Evolutionary conservation across 2,329 filamentous ascomycete species (phyloP).

Genomic region (Gyromitra esculenta): DNA sequence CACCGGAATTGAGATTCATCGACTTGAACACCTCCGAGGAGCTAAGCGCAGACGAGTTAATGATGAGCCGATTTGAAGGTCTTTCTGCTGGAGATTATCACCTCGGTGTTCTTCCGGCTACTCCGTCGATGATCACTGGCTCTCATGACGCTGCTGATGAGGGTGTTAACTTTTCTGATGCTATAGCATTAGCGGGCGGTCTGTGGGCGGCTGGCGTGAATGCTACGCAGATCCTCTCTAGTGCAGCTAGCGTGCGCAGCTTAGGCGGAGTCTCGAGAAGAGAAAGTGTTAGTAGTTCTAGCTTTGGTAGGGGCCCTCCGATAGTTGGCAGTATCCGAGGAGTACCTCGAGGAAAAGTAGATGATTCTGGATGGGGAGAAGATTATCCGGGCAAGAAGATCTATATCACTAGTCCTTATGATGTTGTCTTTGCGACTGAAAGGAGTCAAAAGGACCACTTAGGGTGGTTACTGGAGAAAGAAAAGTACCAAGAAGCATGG

Average conservation of each 20-base stretch:
- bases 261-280: constrained; percentile 47
- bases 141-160: constrained; percentile 65
- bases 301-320: constrained; percentile 35
- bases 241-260: constrained; percentile 71
- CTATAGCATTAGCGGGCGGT: constrained; percentile 65
- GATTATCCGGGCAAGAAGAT: constrained; percentile 74
- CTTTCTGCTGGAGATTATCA: constrained; percentile 93
- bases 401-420: constrained; percentile 95
- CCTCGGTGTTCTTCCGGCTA: constrained; percentile 81
- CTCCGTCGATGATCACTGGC: constrained; percentile 71
- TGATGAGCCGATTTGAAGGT: constrained; percentile 84
- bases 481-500: constrained; percentile 87
- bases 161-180: constrained; percentile 45
- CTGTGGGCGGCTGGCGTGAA: constrained; percentile 82
- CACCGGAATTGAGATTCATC: constrained; percentile 89
- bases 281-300: constrained; percentile 46
- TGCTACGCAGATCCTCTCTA: constrained; percentile 85
- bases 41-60: constrained; percentile 85
- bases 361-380: constrained; percentile 55
- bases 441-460: constrained; percentile 87
- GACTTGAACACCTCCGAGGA: constrained; percentile 85
- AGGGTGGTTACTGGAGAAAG: constrained; percentile 82
- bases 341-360: constrained; percentile 37
- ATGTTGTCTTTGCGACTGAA: constrained; percentile 91
- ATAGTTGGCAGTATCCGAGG: constrained; percentile 35